Evolutionary conservation across 2,329 filamentous ascomycete species (phyloP).

Genomic region (Didymella segeticola): DNA sequence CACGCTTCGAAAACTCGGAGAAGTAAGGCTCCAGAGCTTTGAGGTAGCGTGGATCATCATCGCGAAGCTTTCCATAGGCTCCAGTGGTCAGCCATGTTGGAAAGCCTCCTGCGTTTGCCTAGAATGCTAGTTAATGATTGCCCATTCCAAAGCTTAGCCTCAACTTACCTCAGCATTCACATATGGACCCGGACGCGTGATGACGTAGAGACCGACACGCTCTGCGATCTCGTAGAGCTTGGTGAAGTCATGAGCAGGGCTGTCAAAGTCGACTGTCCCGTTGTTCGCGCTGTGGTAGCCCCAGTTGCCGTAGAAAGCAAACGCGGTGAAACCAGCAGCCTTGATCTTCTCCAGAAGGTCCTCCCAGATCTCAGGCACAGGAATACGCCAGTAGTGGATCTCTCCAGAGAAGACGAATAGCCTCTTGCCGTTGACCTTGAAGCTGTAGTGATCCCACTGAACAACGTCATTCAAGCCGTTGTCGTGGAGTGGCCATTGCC

Average conservation of each 20-base stretch:
- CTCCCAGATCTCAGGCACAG: conserved; percentile 59
- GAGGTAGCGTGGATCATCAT: conserved; percentile 61
- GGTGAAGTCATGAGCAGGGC: conserved; percentile 61
- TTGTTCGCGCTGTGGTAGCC: conserved; percentile 57
- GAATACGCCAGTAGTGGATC: conserved; percentile 60
- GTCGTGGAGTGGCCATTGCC: conserved; percentile 57
- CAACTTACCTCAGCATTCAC: conserved; percentile 64
- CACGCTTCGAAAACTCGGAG: conserved; percentile 57
- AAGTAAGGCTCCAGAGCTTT: conserved; percentile 63
- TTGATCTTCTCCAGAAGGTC: conserved; percentile 62
- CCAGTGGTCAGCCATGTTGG: conserved; percentile 69
- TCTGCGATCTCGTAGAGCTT: conserved; percentile 61
- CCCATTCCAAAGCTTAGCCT: no score
- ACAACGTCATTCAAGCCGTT: conserved; percentile 57
- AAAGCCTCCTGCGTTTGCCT: conserved; percentile 63
- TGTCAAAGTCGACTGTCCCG: conserved; percentile 58
- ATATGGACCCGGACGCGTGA: conserved; percentile 66
- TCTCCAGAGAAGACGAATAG: conserved; percentile 62
- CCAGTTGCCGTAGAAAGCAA: conserved; percentile 58
- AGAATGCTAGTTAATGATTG: no score
- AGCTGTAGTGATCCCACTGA: conserved; percentile 63
- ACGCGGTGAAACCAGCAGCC: conserved; percentile 58
- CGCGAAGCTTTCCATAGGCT: conserved; percentile 60
- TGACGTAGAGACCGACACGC: conserved; percentile 62
- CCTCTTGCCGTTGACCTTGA: conserved; percentile 59